Conservation (phyloP, 2,329 filamentous ascomycete species). For the Biscogniauxia mediterranea region DNA sequence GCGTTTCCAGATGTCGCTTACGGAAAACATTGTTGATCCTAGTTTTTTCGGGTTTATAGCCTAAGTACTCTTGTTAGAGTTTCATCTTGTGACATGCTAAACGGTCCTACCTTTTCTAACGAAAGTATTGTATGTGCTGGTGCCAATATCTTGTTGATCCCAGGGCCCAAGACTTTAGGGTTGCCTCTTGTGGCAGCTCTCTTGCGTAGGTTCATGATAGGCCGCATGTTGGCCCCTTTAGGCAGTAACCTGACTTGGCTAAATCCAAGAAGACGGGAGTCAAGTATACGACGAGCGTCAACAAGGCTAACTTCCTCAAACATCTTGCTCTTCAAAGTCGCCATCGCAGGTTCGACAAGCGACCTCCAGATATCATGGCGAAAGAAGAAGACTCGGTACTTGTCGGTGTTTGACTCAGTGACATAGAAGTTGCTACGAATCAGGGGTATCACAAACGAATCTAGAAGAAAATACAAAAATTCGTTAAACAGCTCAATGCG, state of each 20-base stretch:
- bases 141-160: constrained; percentile 58
- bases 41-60: constrained; percentile 55
- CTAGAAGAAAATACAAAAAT: constrained; percentile 88
- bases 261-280: constrained; percentile 66
- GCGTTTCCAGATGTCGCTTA: constrained; percentile 74
- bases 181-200: constrained; percentile 49
- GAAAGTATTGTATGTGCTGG: constrained; percentile 77
- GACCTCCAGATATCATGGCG: constrained; percentile 88
- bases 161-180: constrained; percentile 36
- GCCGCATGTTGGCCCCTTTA: constrained; percentile 72
- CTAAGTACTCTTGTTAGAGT: constrained; percentile 32
- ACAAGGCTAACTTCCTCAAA: constrained; percentile 71
- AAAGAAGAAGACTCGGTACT: constrained; percentile 86
- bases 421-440: constrained; percentile 89
- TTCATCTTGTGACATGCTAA: neutral
- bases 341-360: constrained; percentile 71
- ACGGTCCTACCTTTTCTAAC: constrained; percentile 64
- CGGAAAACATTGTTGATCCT: constrained; percentile 79
- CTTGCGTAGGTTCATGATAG: constrained; percentile 83
- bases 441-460: constrained; percentile 85
- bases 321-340: constrained; percentile 65
- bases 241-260: constrained; percentile 80
- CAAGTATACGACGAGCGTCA: constrained; percentile 56
- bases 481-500: constrained; percentile 77
- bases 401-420: constrained; percentile 80